Base-by-base conservation (phyloP, 495 filamentous ascomycete genomes). In the Parathielavia hyrcaniae region DNA sequence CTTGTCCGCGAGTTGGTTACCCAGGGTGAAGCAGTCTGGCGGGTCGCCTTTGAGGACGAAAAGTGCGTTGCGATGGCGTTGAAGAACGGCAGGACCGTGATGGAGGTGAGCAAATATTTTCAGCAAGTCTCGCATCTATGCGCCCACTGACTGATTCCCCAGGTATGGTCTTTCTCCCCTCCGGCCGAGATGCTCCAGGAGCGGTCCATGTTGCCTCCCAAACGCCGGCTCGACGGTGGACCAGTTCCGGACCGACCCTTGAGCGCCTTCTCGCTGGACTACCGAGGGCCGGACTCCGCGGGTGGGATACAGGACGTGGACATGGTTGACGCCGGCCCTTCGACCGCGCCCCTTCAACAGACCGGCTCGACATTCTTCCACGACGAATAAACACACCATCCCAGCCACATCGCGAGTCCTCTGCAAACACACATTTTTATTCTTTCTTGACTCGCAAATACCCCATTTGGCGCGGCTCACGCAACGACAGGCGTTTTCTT, bases 31-130 rank as follows among this genome's bases (percentile, higher is more conserved):
- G 90, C 90, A 10, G 93, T 98, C 4, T 98, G 93, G 93, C 80
- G 95, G 50, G 93, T 97, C 30, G 95, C 93, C 1, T 97, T 98
- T 69, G 93, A 98, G 69, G 91, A 95, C 50, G 95, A 98, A 72
- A 97, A 96, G 67, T 92, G 90, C 53, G 91, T 98, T 17, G 91
- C 97, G 39, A 91, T 98, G 82, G 92, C 93, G 4, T 86, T 86
- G 62, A 81, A 93, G 57, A 81, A 81, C 26, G 82, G 82, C 47
- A 81, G 89, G 54, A 97, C 95, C 1, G 86, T 97, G 55, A 98
- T 98, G 93, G 93, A 98, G 86, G 93, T 96, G 70, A 78, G 77
- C 66, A 46, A 50, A 14, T 17, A 38, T 6, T 6, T 30, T n/a
- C n/a, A 30, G 26, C 26, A 38, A 23, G 1, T 46, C 12, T 10